These are phyloP conservation scores for Gymnopilus junonius DNA, from an alignment of 768 basidiomycete genomes.

Conservation along the genomic window DNA sequence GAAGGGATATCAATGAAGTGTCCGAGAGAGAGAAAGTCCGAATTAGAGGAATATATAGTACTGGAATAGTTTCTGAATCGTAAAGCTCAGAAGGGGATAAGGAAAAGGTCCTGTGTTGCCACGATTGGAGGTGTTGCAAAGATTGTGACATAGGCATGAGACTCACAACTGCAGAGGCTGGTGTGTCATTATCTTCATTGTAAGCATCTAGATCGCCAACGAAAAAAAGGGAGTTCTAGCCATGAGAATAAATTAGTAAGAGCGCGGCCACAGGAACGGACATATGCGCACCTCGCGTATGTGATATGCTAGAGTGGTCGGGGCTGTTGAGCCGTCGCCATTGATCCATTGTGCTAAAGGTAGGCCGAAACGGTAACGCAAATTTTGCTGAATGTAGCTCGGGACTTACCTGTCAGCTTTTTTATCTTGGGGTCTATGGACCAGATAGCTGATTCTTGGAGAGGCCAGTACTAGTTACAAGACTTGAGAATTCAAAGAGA, in stretches of 20 bases:
- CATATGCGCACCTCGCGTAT: slow-evolving; percentile 29
- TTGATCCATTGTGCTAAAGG: slow-evolving; percentile 50
- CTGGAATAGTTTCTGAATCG: background rate
- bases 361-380: background rate
- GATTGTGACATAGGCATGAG: background rate
- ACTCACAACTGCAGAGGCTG: slow-evolving; percentile 41
- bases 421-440: slow-evolving; percentile 38
- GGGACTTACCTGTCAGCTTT: slow-evolving; percentile 41
- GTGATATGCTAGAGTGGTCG: slow-evolving; percentile 44
- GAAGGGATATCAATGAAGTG: background rate
- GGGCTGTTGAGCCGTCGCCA: slow-evolving; percentile 41
- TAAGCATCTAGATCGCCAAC: slow-evolving; percentile 45
- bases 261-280: background rate
- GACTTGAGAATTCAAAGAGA: background rate
- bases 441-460: slow-evolving; percentile 53
- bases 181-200: slow-evolving; percentile 35
- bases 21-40: background rate
- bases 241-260: background rate
- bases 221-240: slow-evolving; percentile 45
- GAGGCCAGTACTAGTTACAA: slow-evolving; percentile 35
- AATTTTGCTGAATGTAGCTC: background rate
- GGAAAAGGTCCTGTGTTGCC: slow-evolving; percentile 23
- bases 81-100: slow-evolving; percentile 17
- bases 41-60: background rate
- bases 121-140: background rate